Base-by-base conservation (phyloP, 805 yeast genomes). In the Metschnikowia kunwiensis region DNA sequence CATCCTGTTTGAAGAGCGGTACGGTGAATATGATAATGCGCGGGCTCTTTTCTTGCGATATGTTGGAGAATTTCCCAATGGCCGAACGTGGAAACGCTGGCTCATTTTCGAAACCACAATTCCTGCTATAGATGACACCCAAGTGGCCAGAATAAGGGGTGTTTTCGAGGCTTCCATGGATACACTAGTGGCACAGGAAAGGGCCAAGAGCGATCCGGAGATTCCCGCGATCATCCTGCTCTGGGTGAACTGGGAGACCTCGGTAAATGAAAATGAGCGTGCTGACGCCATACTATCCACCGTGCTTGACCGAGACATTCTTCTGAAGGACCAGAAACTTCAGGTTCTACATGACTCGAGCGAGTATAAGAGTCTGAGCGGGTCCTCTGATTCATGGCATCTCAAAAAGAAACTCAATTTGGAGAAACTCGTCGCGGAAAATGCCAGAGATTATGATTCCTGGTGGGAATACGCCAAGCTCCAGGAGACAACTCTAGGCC, bases 401-500 rank as follows among this genome's bases (percentile, higher is more conserved):
- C 44, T 60, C 2, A 82, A 82, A 49, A 63, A 95, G 40, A 72
- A 69, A 42, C 56, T 66, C 5, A 65, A 64, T 35, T 86, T 83
- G 53, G 80, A 80, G 49, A 55, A 61, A 3, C 64, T 60, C 14
- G 47, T 85, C 10, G 40, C 52, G 5, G 47, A 52, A 8, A 65
- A 74, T 34, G 80, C 86, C 1, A 26, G 38, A 0, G 85, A 86
- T 59, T 80, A 77, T 56, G 93, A 84, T 50, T 62, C 78, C 0
- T 89, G 97, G 97, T 88, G 95, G 91, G 55, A 75, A 0, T 80
- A 80, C 50, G 41, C 86, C 2, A 66, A 73, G 9, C 53, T 86
- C 16, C 49, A 78, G 9, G 72, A 72, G 34, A 67, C 70, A 16
- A 52, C 53, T 5, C 15, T 52, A 49, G 14, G 40, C 9, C 51